Conservation (phyloP, 352 stramenopile genomes). For the Globisporangium abappressorium region DNA sequence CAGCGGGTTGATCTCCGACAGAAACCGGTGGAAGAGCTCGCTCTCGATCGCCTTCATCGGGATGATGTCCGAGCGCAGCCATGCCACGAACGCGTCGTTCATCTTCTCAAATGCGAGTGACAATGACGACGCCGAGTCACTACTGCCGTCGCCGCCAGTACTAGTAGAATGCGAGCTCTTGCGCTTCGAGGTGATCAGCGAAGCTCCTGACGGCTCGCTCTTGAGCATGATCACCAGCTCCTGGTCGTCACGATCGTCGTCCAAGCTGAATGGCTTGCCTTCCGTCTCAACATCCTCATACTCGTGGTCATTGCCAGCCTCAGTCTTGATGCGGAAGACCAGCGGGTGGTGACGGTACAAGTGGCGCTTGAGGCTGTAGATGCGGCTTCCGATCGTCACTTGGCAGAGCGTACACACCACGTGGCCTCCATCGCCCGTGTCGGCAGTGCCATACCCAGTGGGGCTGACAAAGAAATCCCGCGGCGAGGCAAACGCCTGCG, state of each 20-base stretch:
- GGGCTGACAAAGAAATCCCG: slow-evolving; percentile 45
- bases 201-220: background rate
- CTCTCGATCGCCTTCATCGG: slow-evolving; percentile 42
- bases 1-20: slow-evolving; percentile 34
- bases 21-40: slow-evolving; percentile 33
- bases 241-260: background rate
- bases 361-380: slow-evolving; percentile 50
- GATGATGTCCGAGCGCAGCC: slow-evolving; percentile 43
- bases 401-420: slow-evolving; percentile 49
- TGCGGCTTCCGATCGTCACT: slow-evolving; percentile 38
- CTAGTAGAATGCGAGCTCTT: background rate
- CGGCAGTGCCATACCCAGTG: background rate
- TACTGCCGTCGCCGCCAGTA: background rate
- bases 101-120: slow-evolving; percentile 3
- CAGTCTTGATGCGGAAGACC: slow-evolving; percentile 32
- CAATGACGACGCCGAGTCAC: background rate
- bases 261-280: background rate
- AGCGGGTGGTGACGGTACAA: slow-evolving; percentile 42
- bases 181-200: background rate
- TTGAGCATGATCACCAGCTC: slow-evolving; percentile 20
- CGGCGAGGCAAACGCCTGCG: slow-evolving; percentile 40
- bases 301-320: background rate
- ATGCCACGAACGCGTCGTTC: slow-evolving; percentile 40
- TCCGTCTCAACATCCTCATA: background rate
- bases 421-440: slow-evolving; percentile 20